These are phyloP conservation scores for Talaromyces adpressus DNA, from an alignment of 495 filamentous ascomycete species.

Conservation along the genomic window DNA sequence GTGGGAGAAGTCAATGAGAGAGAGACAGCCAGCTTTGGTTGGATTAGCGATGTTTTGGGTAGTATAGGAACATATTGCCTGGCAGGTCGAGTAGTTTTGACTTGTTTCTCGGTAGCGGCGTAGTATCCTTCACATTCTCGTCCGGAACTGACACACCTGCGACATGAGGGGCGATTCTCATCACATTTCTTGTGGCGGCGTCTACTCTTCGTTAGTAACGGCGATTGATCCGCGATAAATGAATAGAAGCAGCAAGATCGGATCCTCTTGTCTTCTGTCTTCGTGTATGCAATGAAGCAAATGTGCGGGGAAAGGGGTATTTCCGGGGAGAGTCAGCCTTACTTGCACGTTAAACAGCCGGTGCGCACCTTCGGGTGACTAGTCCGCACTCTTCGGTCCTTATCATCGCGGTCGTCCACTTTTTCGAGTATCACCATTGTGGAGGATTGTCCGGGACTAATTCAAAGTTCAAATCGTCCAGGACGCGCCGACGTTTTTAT, in stretches of 20 bases:
- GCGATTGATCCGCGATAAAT: neutral
- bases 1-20: neutral
- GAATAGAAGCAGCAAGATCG: neutral
- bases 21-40: neutral
- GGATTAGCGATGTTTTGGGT: neutral
- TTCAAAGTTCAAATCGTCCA: no score
- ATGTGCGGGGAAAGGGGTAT: no score
- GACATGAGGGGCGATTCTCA: conserved; percentile 48
- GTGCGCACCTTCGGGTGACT: neutral
- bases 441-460: no score
- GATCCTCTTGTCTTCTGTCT: neutral
- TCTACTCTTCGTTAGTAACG: conserved; percentile 20
- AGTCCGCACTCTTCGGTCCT: neutral
- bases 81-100: neutral
- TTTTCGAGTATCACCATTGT: neutral
- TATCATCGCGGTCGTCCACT: neutral
- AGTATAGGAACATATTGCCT: neutral
- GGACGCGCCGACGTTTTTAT: no score
- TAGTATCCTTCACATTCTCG: conserved; percentile 29
- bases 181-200: conserved; percentile 57
- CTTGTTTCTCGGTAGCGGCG: neutral
- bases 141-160: conserved; percentile 41
- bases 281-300: no score
- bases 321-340: neutral
- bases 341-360: neutral